Evolutionary conservation across 208 protist genomes (phyloP), one percentile per base, ranked within the genome.

Genomic region (Phytomonas francai): DNA sequence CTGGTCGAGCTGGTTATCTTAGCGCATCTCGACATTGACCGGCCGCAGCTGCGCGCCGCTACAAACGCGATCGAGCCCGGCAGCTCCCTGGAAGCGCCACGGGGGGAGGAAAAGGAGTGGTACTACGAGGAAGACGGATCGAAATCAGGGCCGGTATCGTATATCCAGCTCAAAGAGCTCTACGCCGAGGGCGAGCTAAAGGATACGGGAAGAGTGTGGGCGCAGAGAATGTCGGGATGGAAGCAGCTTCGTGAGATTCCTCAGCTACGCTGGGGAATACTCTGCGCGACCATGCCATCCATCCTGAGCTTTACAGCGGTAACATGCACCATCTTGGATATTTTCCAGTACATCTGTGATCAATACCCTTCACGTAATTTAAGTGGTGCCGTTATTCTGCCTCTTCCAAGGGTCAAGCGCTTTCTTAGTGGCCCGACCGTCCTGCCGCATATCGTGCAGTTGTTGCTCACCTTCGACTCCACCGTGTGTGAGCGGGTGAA

Each of bases 151-250:
- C 90, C 94, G 0, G 83, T 97, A 0, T 90, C 84, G 1, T 95
- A 87, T 59, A 71, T 76, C 0, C 66, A 82, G 66, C 73, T 95
- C 29, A 83, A 85, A 57, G 66, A 81, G 39, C 72, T 95, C 12
- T 89, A 89, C 65, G 69, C 68, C 14, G 59, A 69, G 0, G 76
- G 70, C 22, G 76, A 84, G 33, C 65, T 98, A 19, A 58, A 75
- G 8, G 73, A 74, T 33, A 81, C 83, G 29, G 96, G 81, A 2
- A 95, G 89, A 74, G 89, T 96, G 59, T 98, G 97, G 95, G 97
- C 97, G 6, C 93, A 98, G 73, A 95, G 97, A n/a, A 83, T 97
- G 68, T 76, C 89, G 11, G 92, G 88, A 22, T 98, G 97, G 96
- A 82, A 80, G 49, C 73, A 78, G 63, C 51, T 98, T 28, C 62